Evolutionary conservation across 768 basidiomycete species (phyloP).

Genomic region (Termitomyces sp.): DNA sequence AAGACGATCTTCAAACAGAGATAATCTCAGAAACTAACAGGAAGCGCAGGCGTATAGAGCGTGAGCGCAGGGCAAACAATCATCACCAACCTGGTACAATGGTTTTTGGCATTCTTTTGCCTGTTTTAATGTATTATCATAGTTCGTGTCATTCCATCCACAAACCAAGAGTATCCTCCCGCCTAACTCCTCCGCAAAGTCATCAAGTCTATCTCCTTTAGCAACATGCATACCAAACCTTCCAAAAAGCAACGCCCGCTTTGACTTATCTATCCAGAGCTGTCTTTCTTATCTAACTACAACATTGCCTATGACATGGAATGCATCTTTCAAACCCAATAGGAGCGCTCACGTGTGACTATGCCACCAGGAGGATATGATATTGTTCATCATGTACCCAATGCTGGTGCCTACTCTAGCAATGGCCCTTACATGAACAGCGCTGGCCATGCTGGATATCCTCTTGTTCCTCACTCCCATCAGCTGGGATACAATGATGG

Average conservation of each 20-base stretch:
- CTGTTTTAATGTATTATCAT: conserved; percentile 4
- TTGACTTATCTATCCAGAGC: conserved; percentile 42
- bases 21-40: conserved; percentile 90
- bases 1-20: conserved; percentile 78
- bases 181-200: conserved; percentile 69
- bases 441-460: background rate
- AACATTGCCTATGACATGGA: conserved; percentile 57
- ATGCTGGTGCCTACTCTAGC: conserved; percentile 6
- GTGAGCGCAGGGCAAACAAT: conserved; percentile 79
- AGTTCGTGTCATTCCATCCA: conserved; percentile 64
- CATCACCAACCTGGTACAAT: conserved; percentile 69
- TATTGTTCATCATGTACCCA: conserved; percentile 12
- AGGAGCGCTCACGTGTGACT: conserved; percentile 18
- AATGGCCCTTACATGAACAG: conserved; percentile 6
- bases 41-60: conserved; percentile 80
- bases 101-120: background rate
- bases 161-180: conserved; percentile 48
- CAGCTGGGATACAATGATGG: conserved; percentile 8
- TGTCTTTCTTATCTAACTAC: conserved; percentile 42
- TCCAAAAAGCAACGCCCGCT: conserved; percentile 24
- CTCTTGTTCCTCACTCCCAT: background rate
- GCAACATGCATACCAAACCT: conserved; percentile 24
- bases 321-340: conserved; percentile 47
- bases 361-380: conserved; percentile 20
- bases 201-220: conserved; percentile 56